Evolutionary conservation across 176 grass and related monocot species (phyloP).

Genomic region (Musa troglodytarum): DNA sequence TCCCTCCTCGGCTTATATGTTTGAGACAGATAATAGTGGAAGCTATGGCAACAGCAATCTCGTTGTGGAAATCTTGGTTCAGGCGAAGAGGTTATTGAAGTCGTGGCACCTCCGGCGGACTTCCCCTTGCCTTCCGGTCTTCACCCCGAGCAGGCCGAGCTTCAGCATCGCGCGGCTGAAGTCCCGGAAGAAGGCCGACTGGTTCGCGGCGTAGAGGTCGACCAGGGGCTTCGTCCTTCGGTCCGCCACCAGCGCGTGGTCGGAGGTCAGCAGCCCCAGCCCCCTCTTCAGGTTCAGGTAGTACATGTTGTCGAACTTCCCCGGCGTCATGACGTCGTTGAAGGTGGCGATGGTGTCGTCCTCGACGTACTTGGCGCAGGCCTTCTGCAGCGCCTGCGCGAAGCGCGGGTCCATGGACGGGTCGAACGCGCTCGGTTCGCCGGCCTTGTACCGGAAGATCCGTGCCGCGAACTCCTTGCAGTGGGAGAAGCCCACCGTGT

Average conservation of each 20-base stretch:
- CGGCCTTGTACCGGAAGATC: background rate
- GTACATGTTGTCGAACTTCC: slow-evolving; percentile 13
- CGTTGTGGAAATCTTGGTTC: background rate
- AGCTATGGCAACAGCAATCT: background rate
- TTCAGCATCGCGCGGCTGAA: slow-evolving; percentile 6
- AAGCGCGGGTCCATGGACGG: slow-evolving; percentile 1
- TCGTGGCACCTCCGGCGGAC: slow-evolving; percentile 4
- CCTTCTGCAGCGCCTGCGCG: background rate
- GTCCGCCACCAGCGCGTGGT: background rate
- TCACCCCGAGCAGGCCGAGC: slow-evolving; percentile 7
- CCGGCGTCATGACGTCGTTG: slow-evolving; percentile 9
- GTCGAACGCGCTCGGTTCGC: background rate
- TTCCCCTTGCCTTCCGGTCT: background rate
- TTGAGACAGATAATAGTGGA: background rate
- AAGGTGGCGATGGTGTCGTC: slow-evolving; percentile 3
- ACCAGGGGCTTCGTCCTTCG: slow-evolving; percentile 1
- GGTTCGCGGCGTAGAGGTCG: slow-evolving; percentile 3
- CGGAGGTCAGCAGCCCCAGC: slow-evolving; percentile 2
- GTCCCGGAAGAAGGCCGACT: slow-evolving; percentile 3
- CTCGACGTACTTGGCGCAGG: background rate
- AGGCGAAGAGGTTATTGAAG: slow-evolving; percentile 1
- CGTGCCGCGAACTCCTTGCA: slow-evolving; percentile 13
- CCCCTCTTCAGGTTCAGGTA: slow-evolving; percentile 11
- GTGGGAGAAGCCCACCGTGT: slow-evolving; percentile 13
- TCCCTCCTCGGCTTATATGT: too few relatives aligned